Evolutionary conservation across 1,284 basidiomycete species (phyloP).

Genomic region (Leccinum subfulvum): DNA sequence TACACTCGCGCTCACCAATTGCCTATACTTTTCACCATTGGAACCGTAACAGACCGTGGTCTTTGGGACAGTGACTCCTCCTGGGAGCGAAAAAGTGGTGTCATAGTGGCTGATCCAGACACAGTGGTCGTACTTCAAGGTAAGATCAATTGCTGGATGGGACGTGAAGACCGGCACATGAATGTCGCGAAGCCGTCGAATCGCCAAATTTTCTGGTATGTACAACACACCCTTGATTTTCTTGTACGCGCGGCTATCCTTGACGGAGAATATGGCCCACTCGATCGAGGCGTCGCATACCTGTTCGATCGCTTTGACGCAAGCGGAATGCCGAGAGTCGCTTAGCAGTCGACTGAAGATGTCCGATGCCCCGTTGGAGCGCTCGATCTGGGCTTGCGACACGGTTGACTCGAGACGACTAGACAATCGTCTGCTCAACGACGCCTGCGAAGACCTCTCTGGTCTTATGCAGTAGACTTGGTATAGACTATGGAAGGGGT

Average conservation of each 20-base stretch:
- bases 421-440: conserved; percentile 40
- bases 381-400: conserved; percentile 40
- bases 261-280: conserved; percentile 73
- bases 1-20: conserved; percentile 62
- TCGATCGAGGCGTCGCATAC: conserved; percentile 76
- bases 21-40: conserved; percentile 71
- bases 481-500: conserved; percentile 93
- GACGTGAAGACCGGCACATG: conserved; percentile 81
- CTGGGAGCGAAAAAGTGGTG: conserved; percentile 61
- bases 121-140: conserved; percentile 64
- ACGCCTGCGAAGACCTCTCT: conserved; percentile 28
- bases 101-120: conserved; percentile 69
- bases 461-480: conserved; percentile 78
- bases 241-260: conserved; percentile 29
- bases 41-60: conserved; percentile 72
- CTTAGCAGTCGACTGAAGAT: conserved; percentile 65
- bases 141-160: conserved; percentile 70
- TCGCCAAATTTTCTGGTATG: conserved; percentile 44
- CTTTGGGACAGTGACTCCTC: conserved; percentile 85
- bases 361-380: conserved; percentile 64
- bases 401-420: conserved; percentile 39
- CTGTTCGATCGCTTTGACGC: conserved; percentile 59
- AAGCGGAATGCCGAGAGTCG: conserved; percentile 38
- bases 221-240: conserved; percentile 24
- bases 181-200: conserved; percentile 54